Evolutionary conservation across 306 rosid species (phyloP), one percentile per base, ranked within the genome.

Genomic region (Fragaria vesca): DNA sequence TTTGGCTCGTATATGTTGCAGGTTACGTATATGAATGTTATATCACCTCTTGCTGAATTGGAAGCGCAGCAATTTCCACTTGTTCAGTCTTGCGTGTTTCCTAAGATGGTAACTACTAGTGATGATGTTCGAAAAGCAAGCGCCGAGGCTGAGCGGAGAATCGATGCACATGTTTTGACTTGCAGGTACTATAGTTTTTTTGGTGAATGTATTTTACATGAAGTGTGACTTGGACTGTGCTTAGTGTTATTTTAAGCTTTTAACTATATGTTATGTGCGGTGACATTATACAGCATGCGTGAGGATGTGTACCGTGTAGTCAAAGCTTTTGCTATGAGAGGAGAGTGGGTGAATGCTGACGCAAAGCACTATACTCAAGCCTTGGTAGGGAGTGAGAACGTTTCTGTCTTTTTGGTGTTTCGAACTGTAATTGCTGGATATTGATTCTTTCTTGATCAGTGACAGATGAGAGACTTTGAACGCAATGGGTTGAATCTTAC

Each of bases 401-500:
- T 38, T 75, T 67, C 73, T 62, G 55, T 24, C 11, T 30, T 66
- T 50, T 50, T 62, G 15, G 5, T 17, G 54, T 48, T 72, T 66
- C 40, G 46, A 50, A 26, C 0, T 24, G 40, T 66, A 82, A 76
- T 87, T 30, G 80, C 77, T 78, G 72, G 86, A 81, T 86, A 69
- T 86, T 95, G 91, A 95, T 95, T 88, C 82, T 88, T 83, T 85
- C 86, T 84, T 68, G 78, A 89, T 86, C 97, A 93, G 97, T 95
- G 97, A 95, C 99, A 95, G 99, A 89, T 95, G 81, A 87, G 93
- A 86, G 97, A 95, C 85, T 91, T 90, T 81, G 97, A 95, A 85
- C 93, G 85, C 66, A 91, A 91, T 90, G 99, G 99, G 47, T 82
- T 95, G 87, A 91, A 91, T 86, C 96, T 95, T 78, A 91, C 97